A percentile compares a stretch with the other conserved stretches of the same genome.
Conservation (phyloP, 768 basidiomycete genomes). For the Mycena galericulata region DNA sequence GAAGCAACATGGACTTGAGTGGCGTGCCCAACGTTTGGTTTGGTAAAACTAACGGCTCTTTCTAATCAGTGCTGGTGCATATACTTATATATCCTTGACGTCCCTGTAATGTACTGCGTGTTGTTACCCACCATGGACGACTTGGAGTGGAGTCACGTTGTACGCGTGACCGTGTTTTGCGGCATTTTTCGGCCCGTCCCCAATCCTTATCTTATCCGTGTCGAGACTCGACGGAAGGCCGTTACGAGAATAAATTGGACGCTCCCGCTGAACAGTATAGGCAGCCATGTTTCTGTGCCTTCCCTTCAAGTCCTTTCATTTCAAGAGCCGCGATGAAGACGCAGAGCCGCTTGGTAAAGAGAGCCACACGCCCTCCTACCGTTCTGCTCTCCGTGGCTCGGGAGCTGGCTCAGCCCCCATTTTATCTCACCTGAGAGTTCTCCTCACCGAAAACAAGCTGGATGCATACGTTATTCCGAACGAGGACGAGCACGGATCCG, state of each 20-base stretch:
- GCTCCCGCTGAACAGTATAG: neutral
- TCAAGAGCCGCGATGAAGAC: neutral
- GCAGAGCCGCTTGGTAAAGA: neutral
- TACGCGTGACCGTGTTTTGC: too few species aligned
- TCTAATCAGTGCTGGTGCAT: too few species aligned
- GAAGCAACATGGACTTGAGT: too few species aligned
- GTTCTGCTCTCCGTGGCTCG: slow-evolving; percentile 12
- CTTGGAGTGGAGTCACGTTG: too few species aligned
- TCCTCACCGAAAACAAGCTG: slow-evolving; percentile 34
- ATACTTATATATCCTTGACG: too few species aligned
- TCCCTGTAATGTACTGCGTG: too few species aligned
- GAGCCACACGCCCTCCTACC: slow-evolving; percentile 22
- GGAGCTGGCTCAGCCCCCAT: slow-evolving; percentile 28
- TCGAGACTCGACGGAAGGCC: neutral
- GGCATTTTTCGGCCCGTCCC: too few species aligned
- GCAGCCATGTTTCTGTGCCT: neutral
- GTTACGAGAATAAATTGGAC: neutral
- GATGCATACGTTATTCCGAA: slow-evolving; percentile 54
- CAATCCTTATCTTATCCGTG: too few species aligned
- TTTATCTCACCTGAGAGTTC: slow-evolving; percentile 18
- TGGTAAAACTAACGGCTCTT: too few species aligned
- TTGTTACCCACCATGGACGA: too few species aligned
- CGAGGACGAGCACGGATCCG: slow-evolving; percentile 69
- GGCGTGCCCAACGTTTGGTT: too few species aligned
- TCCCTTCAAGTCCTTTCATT: neutral